phyloP scores from a whole-genome alignment of 352 stramenopile genomes.

The Phytophthora melonis region DNA sequence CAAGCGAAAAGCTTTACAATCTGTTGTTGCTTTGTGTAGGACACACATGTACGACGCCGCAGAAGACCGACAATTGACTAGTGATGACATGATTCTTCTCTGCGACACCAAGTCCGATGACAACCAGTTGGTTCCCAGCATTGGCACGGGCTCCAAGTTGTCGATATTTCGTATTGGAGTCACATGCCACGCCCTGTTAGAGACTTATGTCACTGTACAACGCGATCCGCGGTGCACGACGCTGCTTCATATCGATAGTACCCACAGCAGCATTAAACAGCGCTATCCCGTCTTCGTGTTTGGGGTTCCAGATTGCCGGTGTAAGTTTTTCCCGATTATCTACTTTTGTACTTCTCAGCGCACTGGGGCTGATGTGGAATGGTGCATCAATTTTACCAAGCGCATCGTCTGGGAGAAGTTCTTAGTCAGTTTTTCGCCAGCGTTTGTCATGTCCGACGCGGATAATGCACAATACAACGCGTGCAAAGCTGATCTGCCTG shows the following conservation, averaged over 20 bases:
- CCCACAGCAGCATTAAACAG: background rate
- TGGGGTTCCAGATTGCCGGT: background rate
- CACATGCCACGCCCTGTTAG: constrained; percentile 3
- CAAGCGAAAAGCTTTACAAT: background rate
- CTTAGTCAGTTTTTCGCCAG: background rate
- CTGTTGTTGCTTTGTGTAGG: background rate
- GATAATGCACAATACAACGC: constrained; percentile 7
- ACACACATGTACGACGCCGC: background rate
- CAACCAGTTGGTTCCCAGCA: background rate
- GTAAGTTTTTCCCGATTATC: constrained; percentile 1
- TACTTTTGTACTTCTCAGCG: background rate
- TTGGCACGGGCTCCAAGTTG: background rate
- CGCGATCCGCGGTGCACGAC: constrained; percentile 1
- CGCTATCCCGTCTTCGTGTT: constrained; percentile 5
- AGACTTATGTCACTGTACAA: constrained; percentile 5
- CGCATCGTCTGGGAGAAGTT: background rate
- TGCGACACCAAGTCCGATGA: background rate
- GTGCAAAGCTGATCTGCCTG: background rate
- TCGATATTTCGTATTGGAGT: background rate
- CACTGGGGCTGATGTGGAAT: background rate
- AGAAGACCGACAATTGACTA: background rate
- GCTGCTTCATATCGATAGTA: constrained; percentile 10
- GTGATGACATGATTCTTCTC: background rate
- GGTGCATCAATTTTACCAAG: constrained; percentile 1
- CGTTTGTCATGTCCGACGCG: background rate